Percentiles rank a stretch among this genome's conserved stretches.
Evolutionary conservation across 1,139 yeast genomes (phyloP).

Genomic region (Candida pseudoviswanathii): DNA sequence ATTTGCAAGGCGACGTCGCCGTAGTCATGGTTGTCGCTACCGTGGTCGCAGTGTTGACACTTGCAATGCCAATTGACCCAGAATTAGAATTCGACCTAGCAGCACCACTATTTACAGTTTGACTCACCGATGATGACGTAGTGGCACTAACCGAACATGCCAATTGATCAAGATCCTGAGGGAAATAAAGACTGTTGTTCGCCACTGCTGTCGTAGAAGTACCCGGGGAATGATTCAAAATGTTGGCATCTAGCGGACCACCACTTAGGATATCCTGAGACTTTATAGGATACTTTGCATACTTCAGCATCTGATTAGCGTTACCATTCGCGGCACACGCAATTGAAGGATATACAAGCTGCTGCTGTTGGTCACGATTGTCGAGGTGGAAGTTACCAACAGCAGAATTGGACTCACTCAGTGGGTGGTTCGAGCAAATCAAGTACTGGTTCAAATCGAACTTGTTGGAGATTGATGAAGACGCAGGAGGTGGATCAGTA

Average conservation of each 20-base stretch:
- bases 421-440: slow-evolving; percentile 4
- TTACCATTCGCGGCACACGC: neutral
- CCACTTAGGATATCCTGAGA: neutral
- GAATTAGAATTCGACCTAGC: slow-evolving; percentile 6
- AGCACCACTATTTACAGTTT: neutral
- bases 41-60: neutral
- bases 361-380: neutral
- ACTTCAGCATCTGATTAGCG: neutral
- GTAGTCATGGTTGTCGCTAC: neutral
- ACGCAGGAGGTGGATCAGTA: neutral
- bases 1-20: slow-evolving; percentile 1
- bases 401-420: slow-evolving; percentile 3
- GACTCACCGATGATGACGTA: slow-evolving; percentile 1
- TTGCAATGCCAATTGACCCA: slow-evolving; percentile 5
- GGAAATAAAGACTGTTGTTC: no score
- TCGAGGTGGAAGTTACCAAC: neutral
- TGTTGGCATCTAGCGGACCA: neutral
- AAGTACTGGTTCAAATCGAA: slow-evolving; percentile 72
- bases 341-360: neutral
- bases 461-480: slow-evolving; percentile 60
- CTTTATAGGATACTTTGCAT: neutral
- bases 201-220: neutral
- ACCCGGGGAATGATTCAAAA: neutral
- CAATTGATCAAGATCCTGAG: slow-evolving; percentile 2
- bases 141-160: neutral